phyloP scores from a whole-genome alignment of 2,329 filamentous ascomycete species.

The Aspergillus sp. region DNA sequence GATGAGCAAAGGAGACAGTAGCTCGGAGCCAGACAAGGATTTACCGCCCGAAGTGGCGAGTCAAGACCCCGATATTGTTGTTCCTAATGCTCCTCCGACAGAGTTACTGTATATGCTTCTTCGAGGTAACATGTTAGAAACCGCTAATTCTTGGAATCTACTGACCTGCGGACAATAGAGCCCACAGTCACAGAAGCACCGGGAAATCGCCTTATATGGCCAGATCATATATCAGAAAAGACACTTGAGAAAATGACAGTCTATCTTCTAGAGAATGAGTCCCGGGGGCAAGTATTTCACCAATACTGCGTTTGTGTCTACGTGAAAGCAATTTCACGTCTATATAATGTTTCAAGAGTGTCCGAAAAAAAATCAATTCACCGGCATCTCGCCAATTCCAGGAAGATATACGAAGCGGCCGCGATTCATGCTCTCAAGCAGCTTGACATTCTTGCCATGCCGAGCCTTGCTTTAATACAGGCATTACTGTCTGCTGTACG shows the following conservation, averaged over 20 bases:
- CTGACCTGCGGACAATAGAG: conserved; percentile 3
- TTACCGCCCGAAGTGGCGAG: neutral
- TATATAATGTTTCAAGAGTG: conserved; percentile 16
- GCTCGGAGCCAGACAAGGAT: neutral
- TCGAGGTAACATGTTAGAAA: conserved; percentile 4
- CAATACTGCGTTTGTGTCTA: conserved; percentile 28
- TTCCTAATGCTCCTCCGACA: conserved; percentile 14
- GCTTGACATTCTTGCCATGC: conserved; percentile 19
- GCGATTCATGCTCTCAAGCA: conserved; percentile 16
- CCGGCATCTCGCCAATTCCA: conserved; percentile 19
- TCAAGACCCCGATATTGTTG: conserved; percentile 5
- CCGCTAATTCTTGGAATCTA: neutral
- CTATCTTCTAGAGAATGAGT: conserved; percentile 12
- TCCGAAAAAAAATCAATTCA: conserved; percentile 15
- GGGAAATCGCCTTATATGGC: conserved; percentile 16
- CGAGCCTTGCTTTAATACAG: conserved; percentile 21
- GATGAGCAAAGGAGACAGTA: conserved; percentile 12
- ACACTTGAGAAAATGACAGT: conserved; percentile 21
- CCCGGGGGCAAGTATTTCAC: conserved; percentile 12
- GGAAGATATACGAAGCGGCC: conserved; percentile 18
- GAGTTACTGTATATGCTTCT: conserved; percentile 28
- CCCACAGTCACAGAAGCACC: neutral
- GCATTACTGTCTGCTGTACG: conserved; percentile 26
- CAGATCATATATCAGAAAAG: conserved; percentile 26
- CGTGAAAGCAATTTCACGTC: conserved; percentile 21